These are phyloP conservation scores for Trichodelitschia bisporula DNA, from an alignment of 495 filamentous ascomycete species.

Conservation along the genomic window DNA sequence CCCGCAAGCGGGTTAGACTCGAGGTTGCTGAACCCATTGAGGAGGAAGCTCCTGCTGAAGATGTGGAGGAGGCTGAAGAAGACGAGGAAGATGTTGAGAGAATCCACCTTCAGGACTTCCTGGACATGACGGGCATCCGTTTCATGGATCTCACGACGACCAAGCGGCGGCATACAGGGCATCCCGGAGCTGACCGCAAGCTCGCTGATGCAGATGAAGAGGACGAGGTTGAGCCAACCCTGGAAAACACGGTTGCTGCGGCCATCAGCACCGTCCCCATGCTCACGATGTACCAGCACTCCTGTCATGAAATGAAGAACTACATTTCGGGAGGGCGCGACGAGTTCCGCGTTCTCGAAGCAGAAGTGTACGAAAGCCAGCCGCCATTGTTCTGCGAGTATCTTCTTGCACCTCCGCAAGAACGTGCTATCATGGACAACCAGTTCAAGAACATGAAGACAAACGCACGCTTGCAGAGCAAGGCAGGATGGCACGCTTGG, in stretches of 20 bases:
- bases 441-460: conserved; percentile 95
- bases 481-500: conserved; percentile 96
- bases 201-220: conserved; percentile 17
- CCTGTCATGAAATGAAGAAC: conserved; percentile 79
- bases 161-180: conserved; percentile 54
- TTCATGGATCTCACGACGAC: conserved; percentile 93
- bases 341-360: conserved; percentile 72
- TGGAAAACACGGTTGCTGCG: conserved; percentile 64
- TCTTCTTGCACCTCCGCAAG: conserved; percentile 58
- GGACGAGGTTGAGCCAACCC: conserved; percentile 10
- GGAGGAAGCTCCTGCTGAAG: conserved; percentile 7
- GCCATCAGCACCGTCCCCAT: conserved; percentile 79
- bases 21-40: background rate
- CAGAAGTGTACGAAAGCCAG: conserved; percentile 64
- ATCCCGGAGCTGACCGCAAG: conserved; percentile 17
- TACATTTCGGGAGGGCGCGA: conserved; percentile 80
- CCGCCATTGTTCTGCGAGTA: conserved; percentile 84
- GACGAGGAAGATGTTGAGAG: conserved; percentile 21
- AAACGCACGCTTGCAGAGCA: conserved; percentile 66
- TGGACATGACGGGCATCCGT: conserved; percentile 83
- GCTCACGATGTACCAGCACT: conserved; percentile 85
- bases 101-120: conserved; percentile 74
- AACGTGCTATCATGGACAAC: conserved; percentile 71
- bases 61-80: conserved; percentile 2
- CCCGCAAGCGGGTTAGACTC: background rate